These are phyloP conservation scores for Verbena officinalis DNA, from an alignment of 257 asterid genomes.

Conservation along the genomic window DNA sequence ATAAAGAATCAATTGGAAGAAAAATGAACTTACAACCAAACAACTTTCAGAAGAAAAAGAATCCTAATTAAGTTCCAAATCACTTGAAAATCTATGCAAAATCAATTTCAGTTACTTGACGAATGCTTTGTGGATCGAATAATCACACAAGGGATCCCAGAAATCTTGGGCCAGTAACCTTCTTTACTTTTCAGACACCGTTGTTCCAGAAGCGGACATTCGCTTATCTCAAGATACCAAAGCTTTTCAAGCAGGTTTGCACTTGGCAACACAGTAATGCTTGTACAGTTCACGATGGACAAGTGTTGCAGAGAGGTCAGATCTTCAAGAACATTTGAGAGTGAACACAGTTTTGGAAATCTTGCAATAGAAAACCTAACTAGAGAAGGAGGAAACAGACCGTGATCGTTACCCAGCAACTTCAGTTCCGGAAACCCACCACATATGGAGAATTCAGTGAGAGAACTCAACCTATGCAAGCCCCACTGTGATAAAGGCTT, in stretches of 20 bases:
- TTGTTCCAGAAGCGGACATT: conserved; percentile 35
- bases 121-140: conserved; percentile 32
- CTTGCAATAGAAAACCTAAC: conserved; percentile 40
- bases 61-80: not conserved
- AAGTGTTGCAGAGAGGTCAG: conserved; percentile 37
- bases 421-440: conserved; percentile 43
- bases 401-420: conserved; percentile 15
- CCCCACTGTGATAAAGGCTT: conserved; percentile 45
- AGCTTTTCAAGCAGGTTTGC: conserved; percentile 38
- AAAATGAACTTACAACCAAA: not conserved
- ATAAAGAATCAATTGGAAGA: too few relatives aligned
- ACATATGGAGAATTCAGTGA: conserved; percentile 42
- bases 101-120: conserved; percentile 19
- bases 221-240: conserved; percentile 49
- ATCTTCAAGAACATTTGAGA: conserved; percentile 35
- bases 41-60: not conserved
- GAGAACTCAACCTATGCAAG: conserved; percentile 38
- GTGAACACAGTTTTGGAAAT: conserved; percentile 38
- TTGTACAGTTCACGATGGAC: conserved; percentile 45
- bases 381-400: conserved; percentile 42
- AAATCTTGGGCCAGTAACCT: conserved; percentile 43
- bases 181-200: conserved; percentile 39
- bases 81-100: not conserved
- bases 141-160: conserved; percentile 47
- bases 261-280: conserved; percentile 35